Base-by-base conservation (phyloP, 2,329 filamentous ascomycete genomes). In the Alternaria tenuissima region DNA sequence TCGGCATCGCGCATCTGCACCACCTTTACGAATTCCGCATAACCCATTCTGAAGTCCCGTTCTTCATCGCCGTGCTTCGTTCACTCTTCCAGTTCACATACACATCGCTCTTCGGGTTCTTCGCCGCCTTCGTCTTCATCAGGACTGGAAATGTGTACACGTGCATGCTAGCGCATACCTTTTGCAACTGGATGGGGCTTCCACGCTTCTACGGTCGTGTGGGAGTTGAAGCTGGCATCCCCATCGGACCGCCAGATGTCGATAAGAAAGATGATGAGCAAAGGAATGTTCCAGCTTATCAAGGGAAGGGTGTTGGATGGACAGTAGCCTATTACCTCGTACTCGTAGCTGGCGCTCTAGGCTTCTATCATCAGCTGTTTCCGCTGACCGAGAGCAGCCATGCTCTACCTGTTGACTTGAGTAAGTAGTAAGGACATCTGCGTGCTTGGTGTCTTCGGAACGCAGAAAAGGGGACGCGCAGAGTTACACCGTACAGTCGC, bases 1-100 rank as follows among this genome's bases (percentile, higher is more conserved):
- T 98, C 75, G 94, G 94, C 52, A 88, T 97, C 44, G 94, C 95
- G 7, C 95, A 99, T 80, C 80, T 96, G 48, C 94, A 99, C 80
- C 95, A 99, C 80, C 93, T 96, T 77, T 96, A 97, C 81, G 95
- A 98, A 80, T 97, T 96, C 79, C 87, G 91, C 57, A 83, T 96
- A 58, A 92, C 91, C 1, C 88, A 96, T 70, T 92, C 92, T 8
- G 83, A 87, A 63, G 88, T 90, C 2, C 86, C 91, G 0, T 73
- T 89, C 12, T 66, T 84, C 1, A 83, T 87, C 2, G 88, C 90
- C 7, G 72, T 95, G 6, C 74, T 91, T 28, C 88, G 92, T 51
- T 93, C 92, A 2, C 66, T 93, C 11, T 85, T 98, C 66, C 95
- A 98, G 76, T 90, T 99, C 71, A 83, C 86, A 4, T 99, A 96